Percentiles rank a stretch among this genome's conserved stretches.
These are phyloP conservation scores for Monosporascus ibericus DNA, from an alignment of 2,329 filamentous ascomycete genomes.

Conservation along the genomic window DNA sequence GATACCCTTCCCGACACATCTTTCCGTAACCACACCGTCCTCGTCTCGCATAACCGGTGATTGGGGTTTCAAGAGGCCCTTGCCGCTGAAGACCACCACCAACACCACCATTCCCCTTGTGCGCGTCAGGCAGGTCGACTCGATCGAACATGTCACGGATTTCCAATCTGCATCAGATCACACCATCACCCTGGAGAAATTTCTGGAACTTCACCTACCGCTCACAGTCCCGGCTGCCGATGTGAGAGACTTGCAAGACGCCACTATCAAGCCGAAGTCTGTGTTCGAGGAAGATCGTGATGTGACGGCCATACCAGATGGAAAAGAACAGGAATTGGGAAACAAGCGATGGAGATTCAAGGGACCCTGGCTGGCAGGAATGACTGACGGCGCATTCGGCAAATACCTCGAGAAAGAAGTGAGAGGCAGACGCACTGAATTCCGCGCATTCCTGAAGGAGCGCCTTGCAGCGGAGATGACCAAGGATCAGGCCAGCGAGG, in stretches of 20 bases:
- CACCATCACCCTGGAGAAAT: constrained; percentile 74
- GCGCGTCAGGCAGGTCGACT: constrained; percentile 73
- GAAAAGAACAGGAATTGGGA: constrained; percentile 27
- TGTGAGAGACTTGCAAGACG: constrained; percentile 10
- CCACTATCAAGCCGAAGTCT: constrained; percentile 33
- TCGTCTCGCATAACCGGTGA: constrained; percentile 72
- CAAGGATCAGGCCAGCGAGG: constrained; percentile 27
- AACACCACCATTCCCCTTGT: constrained; percentile 69
- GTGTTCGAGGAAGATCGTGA: constrained; percentile 57
- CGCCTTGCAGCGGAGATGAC: constrained; percentile 43
- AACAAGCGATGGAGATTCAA: constrained; percentile 59
- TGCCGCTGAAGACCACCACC: constrained; percentile 71
- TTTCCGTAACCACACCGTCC: constrained; percentile 72
- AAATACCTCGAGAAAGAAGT: constrained; percentile 49
- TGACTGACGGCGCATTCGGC: constrained; percentile 55
- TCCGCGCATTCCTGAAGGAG: constrained; percentile 46
- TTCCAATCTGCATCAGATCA: constrained; percentile 81
- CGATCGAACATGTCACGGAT: constrained; percentile 82
- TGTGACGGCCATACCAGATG: constrained; percentile 37
- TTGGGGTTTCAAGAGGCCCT: constrained; percentile 84
- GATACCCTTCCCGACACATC: constrained; percentile 70
- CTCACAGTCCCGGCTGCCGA: constrained; percentile 46
- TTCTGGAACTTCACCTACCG: constrained; percentile 72
- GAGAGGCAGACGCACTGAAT: constrained; percentile 45
- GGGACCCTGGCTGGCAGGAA: constrained; percentile 60